phyloP scores from a whole-genome alignment of 345 rosid genomes.

The Lepidium africanum region DNA sequence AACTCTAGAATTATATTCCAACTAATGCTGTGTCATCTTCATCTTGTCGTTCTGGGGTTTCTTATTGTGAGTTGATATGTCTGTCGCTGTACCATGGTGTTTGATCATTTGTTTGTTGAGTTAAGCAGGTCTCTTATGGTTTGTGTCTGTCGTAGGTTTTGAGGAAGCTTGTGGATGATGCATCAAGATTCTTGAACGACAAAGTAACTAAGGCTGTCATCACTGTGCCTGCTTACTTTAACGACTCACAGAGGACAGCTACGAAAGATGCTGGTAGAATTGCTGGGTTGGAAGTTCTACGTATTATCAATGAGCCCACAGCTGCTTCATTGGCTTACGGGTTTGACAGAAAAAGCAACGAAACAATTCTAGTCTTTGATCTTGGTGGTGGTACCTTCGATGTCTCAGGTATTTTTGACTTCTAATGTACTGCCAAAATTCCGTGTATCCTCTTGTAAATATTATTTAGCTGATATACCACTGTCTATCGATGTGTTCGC shows the following conservation, averaged over 20 bases:
- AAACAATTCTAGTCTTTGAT: conserved; percentile 94
- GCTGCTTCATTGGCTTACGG: conserved; percentile 99
- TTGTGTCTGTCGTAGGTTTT: conserved; percentile 46
- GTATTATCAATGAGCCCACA: conserved; percentile 95
- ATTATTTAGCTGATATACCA: neutral
- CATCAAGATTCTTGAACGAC: conserved; percentile 63
- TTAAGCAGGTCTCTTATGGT: neutral
- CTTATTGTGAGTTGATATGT: neutral
- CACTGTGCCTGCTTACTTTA: conserved; percentile 80
- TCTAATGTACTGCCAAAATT: neutral
- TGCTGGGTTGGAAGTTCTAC: conserved; percentile 79
- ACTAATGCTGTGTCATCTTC: neutral
- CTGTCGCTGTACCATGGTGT: neutral
- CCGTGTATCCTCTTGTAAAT: neutral
- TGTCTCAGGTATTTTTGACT: conserved; percentile 64
- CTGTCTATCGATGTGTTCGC: neutral
- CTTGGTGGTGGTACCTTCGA: conserved; percentile 99
- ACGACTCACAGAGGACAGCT: conserved; percentile 90
- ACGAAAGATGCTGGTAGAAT: conserved; percentile 97
- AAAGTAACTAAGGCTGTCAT: conserved; percentile 66
- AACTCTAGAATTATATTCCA: neutral
- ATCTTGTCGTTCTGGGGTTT: neutral
- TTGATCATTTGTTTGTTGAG: neutral
- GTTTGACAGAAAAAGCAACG: conserved; percentile 88
- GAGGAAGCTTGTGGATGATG: conserved; percentile 97